Evolutionary conservation across 2,329 filamentous ascomycete genomes (phyloP).

Genomic region (Periglandula ipomoeae): DNA sequence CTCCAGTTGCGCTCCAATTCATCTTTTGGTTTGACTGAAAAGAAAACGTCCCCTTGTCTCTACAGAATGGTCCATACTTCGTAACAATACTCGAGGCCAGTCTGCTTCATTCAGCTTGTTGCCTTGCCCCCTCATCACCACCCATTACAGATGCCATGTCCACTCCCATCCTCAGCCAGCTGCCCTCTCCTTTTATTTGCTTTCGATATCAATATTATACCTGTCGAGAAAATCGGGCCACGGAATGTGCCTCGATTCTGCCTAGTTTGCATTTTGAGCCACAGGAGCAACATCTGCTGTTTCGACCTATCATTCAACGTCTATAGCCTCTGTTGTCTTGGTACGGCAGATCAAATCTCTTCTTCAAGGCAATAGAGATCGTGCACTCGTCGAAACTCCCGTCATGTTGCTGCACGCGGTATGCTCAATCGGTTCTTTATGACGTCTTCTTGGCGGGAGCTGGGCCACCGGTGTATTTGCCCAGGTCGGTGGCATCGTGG

Average conservation of each 20-base stretch:
- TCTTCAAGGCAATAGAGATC: background rate
- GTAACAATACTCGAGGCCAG: constrained; percentile 2
- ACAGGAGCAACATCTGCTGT: no score
- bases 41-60: background rate
- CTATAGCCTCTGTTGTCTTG: no score
- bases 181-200: no score
- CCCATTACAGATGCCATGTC: background rate
- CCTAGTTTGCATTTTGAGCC: no score
- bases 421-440: constrained; percentile 16
- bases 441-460: constrained; percentile 41
- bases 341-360: no score
- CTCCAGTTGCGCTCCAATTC: constrained; percentile 5
- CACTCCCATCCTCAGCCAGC: no score
- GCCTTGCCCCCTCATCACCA: background rate
- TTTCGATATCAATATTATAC: no score
- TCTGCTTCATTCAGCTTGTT: background rate
- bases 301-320: no score
- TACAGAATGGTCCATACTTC: constrained; percentile 3
- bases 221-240: no score
- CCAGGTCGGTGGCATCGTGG: constrained; percentile 69
- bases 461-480: constrained; percentile 57
- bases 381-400: background rate
- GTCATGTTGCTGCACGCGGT: background rate
- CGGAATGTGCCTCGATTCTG: no score
- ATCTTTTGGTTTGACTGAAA: constrained; percentile 2